These are phyloP conservation scores for Ophiocordyceps sinensis DNA, from an alignment of 2,329 filamentous ascomycete species.

Conservation along the genomic window DNA sequence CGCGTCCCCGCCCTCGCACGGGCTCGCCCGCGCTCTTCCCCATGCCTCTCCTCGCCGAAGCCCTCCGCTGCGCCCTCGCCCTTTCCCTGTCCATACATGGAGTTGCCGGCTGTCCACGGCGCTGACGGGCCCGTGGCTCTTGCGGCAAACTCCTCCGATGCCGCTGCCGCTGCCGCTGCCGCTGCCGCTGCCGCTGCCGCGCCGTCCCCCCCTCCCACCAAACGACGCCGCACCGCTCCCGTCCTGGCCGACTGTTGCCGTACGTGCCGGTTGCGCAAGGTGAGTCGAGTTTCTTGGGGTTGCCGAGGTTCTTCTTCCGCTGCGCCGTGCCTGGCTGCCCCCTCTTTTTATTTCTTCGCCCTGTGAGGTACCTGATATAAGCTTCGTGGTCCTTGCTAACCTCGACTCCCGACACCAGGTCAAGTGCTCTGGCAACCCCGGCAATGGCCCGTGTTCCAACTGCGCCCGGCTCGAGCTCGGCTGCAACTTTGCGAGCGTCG, in stretches of 20 bases:
- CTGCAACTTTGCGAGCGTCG: conserved; percentile 18
- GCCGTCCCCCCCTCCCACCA: conserved; percentile 10
- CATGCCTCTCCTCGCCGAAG: conserved; percentile 4
- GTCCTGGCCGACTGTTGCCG: conserved; percentile 18
- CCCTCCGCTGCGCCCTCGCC: conserved; percentile 1
- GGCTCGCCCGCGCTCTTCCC: conserved; percentile 2
- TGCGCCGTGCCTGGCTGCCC: neutral
- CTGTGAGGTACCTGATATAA: too few species aligned
- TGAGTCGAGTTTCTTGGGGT: conserved; percentile 5
- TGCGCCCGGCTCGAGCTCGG: conserved; percentile 21
- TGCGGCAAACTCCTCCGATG: neutral
- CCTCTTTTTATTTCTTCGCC: neutral
- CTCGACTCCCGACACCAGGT: conserved; percentile 13
- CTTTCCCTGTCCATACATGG: conserved; percentile 5
- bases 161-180: too few species aligned
- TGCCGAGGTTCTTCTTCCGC: neutral
- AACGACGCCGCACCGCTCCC: conserved; percentile 17
- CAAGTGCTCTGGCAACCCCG: conserved; percentile 25
- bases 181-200: too few species aligned
- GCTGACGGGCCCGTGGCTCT: conserved; percentile 3
- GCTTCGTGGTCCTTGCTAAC: too few species aligned
- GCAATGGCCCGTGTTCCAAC: conserved; percentile 20
- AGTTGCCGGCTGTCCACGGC: conserved; percentile 3
- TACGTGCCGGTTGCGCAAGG: conserved; percentile 24
- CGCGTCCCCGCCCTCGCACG: neutral